Percentiles rank a stretch among this genome's conserved stretches.
These are phyloP conservation scores for Lactifluus pinguis DNA, from an alignment of 768 basidiomycete genomes.

Conservation along the genomic window DNA sequence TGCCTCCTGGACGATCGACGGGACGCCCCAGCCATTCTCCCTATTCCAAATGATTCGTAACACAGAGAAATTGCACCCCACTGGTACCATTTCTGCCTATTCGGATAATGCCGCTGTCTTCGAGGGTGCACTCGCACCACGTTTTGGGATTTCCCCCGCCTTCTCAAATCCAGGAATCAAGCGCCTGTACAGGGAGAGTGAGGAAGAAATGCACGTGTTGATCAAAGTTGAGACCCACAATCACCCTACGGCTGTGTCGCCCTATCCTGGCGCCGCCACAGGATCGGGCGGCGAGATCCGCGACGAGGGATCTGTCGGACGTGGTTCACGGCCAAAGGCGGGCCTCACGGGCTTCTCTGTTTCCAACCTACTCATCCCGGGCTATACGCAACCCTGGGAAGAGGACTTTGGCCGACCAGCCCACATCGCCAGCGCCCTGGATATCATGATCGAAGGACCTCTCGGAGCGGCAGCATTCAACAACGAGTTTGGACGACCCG, in stretches of 20 bases:
- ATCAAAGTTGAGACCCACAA: conserved; percentile 99
- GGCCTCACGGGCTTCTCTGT: conserved; percentile 90
- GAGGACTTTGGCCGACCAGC: conserved; percentile 81
- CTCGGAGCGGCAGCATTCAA: conserved; percentile 95
- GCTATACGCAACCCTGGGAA: conserved; percentile 92
- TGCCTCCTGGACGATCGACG: conserved; percentile 90
- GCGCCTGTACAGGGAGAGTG: conserved; percentile 41
- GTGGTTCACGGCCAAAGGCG: conserved; percentile 94
- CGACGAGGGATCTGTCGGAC: conserved; percentile 93
- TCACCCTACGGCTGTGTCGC: conserved; percentile 97
- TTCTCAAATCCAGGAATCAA: conserved; percentile 18
- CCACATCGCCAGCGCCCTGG: conserved; percentile 87
- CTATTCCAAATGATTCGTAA: conserved; percentile 98
- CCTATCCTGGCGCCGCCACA: conserved; percentile 96
- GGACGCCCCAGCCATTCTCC: conserved; percentile 48
- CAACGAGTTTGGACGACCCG: conserved; percentile 96
- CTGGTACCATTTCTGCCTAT: conserved; percentile 90
- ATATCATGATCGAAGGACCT: conserved; percentile 97
- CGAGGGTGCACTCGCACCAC: conserved; percentile 61
- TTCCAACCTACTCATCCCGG: conserved; percentile 89
- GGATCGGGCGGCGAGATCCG: conserved; percentile 98
- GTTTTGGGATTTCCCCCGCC: conserved; percentile 51
- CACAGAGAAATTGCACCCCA: conserved; percentile 69
- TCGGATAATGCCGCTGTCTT: conserved; percentile 97
- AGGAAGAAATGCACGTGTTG: conserved; percentile 78